A percentile compares a stretch with the other conserved stretches of the same genome.
phyloP scores from a whole-genome alignment of 352 stramenopile genomes.

The Saprolegnia parasitica region DNA sequence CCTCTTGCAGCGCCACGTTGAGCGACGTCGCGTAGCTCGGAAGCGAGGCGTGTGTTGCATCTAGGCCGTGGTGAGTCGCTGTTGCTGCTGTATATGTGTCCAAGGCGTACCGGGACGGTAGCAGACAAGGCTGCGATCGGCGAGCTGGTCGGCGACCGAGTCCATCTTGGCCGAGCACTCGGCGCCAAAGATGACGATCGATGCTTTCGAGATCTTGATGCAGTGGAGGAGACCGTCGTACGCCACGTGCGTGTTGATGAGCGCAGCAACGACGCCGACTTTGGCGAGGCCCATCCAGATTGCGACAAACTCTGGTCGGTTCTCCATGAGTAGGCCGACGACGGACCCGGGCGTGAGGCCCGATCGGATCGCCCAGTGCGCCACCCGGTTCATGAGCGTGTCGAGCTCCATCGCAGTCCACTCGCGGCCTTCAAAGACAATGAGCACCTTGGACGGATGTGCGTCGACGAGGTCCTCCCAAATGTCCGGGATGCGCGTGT shows the following conservation, averaged over 20 bases:
- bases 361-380: slow-evolving; percentile 55
- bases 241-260: slow-evolving; percentile 79
- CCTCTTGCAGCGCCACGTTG: slow-evolving; percentile 35
- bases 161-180: slow-evolving; percentile 52
- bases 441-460: slow-evolving; percentile 56
- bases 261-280: slow-evolving; percentile 71
- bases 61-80: neutral
- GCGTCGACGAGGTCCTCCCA: slow-evolving; percentile 52
- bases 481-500: slow-evolving; percentile 47
- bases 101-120: slow-evolving; percentile 53
- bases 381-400: slow-evolving; percentile 60
- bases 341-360: slow-evolving; percentile 57
- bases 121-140: slow-evolving; percentile 44
- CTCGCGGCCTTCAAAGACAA: slow-evolving; percentile 48
- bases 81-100: neutral
- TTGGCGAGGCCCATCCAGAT: slow-evolving; percentile 82
- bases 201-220: slow-evolving; percentile 54
- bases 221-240: slow-evolving; percentile 70
- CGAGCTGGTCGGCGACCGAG: slow-evolving; percentile 36
- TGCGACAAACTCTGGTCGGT: slow-evolving; percentile 76
- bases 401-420: slow-evolving; percentile 65
- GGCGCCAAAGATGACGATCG: slow-evolving; percentile 60
- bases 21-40: slow-evolving; percentile 40
- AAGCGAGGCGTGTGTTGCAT: neutral
- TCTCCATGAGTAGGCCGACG: slow-evolving; percentile 81